Evolutionary conservation across 2,329 filamentous ascomycete genomes (phyloP), one percentile per base, ranked within the genome.

Genomic region (Stagonosporopsis cucurbitacearum): DNA sequence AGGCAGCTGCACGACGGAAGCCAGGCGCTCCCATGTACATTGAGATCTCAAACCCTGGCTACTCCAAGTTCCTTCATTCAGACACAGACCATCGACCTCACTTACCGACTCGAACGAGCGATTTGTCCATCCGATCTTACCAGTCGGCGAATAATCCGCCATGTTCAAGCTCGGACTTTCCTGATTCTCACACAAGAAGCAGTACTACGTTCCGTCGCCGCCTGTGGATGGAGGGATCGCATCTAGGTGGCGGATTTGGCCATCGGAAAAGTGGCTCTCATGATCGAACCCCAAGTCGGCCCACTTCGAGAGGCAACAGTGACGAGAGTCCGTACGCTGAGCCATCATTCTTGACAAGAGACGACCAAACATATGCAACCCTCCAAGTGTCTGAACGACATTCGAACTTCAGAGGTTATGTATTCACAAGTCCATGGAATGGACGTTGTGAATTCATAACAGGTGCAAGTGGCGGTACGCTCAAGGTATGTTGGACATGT

Each of bases 371-470:
- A 3, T 70, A 74, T 42, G 62, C 58, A 22, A 67, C 65, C 9
- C 67, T 69, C 4, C 67, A 68, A 35, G 57, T 82, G 77, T 17
- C 78, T 81, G 58, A 84, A 17, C 69, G 59, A 30, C 68, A 65
- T 20, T 81, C 86, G 0, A 82, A 82, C 28, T 89, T 87, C 68
- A 76, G 77, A 59, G 75, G 82, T 17, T 96, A 96, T 75, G 84
- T 86, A 1, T 97, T 97, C 71, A 78, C 81, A 19, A 95, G 90
- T 37, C 93, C 92, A 0, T 98, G 94, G 94, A 87, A 91, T 58
- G 90, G 91, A 15, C 84, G 84, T 37, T 98, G 94, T 77, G 90
- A 93, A 58, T 98, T 98, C 75, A 82, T 85, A 15, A 95, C 92
- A 0, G 89, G 90, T 33, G 82, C 86, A 52, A 88, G 85, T 39